Evolutionary conservation across 2,329 filamentous ascomycete genomes (phyloP), one percentile per base, ranked within the genome.

Genomic region (Nigrospora oryzae): DNA sequence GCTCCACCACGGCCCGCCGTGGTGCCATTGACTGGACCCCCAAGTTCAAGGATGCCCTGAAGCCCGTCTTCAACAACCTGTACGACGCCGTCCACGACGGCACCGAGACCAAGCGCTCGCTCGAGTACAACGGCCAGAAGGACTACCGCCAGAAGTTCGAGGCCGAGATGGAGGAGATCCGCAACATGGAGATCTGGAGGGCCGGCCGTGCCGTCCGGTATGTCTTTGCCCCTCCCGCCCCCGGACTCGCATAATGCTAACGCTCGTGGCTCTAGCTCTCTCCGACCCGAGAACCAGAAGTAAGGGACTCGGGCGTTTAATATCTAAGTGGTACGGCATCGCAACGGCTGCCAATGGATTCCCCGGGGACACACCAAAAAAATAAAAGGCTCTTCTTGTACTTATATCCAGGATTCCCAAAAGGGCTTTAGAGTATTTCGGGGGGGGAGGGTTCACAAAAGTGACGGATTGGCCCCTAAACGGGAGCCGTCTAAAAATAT

Each of bases 11-110:
- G 48, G 93, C 93, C 64, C 89, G 93, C 65, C 90, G 93, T 66
- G 93, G 93, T 72, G 93, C 93, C 73, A 95, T 98, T 67, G 93
- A 98, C 81, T 98, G 93, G 93, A 91, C 85, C 67, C 84, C 84
- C 70, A 80, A 79, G 67, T 98, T 98, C 89, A 96, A 96, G 86
- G 86, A 91, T 58, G 89, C 86, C 65, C 81, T 98, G 65, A 97
- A 97, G 86, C 93, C 93, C 63, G 86, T 98, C 66, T 98, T 98
- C 82, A 91, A 96, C 75, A 79, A 87, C 63, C 85, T 98, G 50
- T 98, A 98, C 77, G 85, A 94, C 72, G 84, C 86, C 52, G 93
- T 98, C 65, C 82, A 82, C 70, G 81, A 89, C 61, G 93, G 93
- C 65, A 83, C 80, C 64, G 93, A 98, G 85, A 98, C 93, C 63